A percentile compares a stretch with the other conserved stretches of the same genome.
phyloP scores from a whole-genome alignment of 495 filamentous ascomycete species.

The Pseudotulostoma volvatum region DNA sequence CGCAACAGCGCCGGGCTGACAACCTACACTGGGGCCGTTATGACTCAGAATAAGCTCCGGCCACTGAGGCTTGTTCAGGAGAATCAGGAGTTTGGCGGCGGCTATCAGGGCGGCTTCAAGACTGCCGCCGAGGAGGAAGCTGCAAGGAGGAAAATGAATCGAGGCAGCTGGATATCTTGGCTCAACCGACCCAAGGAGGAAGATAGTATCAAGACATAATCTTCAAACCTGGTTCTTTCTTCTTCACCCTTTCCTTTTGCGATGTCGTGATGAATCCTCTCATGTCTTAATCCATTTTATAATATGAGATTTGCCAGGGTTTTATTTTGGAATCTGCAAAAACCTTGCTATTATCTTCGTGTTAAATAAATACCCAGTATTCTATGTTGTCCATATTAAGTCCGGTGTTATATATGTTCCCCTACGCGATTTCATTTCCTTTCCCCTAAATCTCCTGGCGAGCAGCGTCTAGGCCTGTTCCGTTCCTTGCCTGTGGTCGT shows the following conservation, averaged over 20 bases:
- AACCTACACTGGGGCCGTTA: constrained; percentile 39
- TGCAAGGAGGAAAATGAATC: constrained; percentile 41
- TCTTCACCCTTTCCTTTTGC: too few species aligned
- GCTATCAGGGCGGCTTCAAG: constrained; percentile 3
- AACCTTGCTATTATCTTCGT: too few species aligned
- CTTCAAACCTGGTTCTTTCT: too few species aligned
- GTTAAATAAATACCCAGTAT: too few species aligned
- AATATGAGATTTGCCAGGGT: neutral
- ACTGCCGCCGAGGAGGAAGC: constrained; percentile 31
- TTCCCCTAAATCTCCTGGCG: too few species aligned
- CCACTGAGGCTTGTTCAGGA: constrained; percentile 78
- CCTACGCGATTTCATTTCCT: too few species aligned
- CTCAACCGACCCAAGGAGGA: constrained; percentile 19
- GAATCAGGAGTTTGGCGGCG: constrained; percentile 26
- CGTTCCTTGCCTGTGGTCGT: too few species aligned
- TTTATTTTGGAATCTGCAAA: neutral
- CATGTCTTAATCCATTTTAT: neutral
- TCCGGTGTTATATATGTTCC: too few species aligned
- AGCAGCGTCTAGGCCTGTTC: too few species aligned
- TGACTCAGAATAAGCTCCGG: constrained; percentile 63
- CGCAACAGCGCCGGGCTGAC: constrained; percentile 38
- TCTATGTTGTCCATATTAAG: too few species aligned
- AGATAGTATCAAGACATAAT: neutral
- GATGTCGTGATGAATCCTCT: constrained; percentile 1
- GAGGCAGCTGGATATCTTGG: constrained; percentile 47